These are phyloP conservation scores for Phylloporus sp. DNA, from an alignment of 1,284 basidiomycete genomes.

Conservation along the genomic window DNA sequence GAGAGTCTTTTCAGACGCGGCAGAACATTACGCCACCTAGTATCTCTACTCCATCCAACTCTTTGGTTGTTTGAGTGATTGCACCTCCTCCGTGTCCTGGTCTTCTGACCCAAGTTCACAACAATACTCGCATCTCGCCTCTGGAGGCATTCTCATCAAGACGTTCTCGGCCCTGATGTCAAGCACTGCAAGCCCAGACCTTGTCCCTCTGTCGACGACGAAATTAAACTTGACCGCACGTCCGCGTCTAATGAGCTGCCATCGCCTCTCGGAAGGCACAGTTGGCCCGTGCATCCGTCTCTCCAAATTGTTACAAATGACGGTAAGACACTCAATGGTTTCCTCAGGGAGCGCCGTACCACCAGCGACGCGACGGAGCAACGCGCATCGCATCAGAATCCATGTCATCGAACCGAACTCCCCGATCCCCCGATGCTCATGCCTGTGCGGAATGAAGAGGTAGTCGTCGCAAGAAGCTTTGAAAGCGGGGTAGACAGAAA, in stretches of 20 bases:
- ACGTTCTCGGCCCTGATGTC: constrained; percentile 90
- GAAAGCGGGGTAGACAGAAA: constrained; percentile 71
- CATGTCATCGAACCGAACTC: constrained; percentile 95
- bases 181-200: constrained; percentile 87
- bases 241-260: constrained; percentile 88
- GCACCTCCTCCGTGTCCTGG: constrained; percentile 66
- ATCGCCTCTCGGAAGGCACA: constrained; percentile 56
- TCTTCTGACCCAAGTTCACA: constrained; percentile 71
- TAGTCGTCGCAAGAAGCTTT: constrained; percentile 97
- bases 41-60: too few species aligned
- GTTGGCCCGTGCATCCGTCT: constrained; percentile 58
- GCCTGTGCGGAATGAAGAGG: constrained; percentile 88
- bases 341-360: constrained; percentile 40
- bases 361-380: constrained; percentile 21
- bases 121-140: constrained; percentile 67
- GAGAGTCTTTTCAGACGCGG: too few species aligned
- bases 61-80: constrained; percentile 62
- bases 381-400: constrained; percentile 53
- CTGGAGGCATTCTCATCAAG: constrained; percentile 86
- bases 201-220: constrained; percentile 82
- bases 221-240: constrained; percentile 94
- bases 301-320: constrained; percentile 78
- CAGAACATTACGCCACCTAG: background rate
- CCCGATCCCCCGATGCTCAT: constrained; percentile 92
- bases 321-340: constrained; percentile 63